Base-by-base conservation (phyloP, 169 alveolate species). In the Pseudocohnilembus persalinus region DNA sequence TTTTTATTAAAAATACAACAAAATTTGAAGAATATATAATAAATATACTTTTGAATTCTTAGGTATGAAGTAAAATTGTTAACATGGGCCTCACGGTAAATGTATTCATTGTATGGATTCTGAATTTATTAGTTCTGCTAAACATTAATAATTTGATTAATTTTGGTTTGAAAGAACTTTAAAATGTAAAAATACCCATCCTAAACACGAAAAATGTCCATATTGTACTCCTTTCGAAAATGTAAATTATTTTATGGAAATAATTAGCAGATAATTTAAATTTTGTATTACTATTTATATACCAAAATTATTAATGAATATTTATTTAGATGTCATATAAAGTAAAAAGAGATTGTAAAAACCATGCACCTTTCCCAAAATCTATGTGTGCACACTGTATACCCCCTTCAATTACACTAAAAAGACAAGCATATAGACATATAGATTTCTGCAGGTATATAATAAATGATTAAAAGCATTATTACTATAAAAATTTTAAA, bases 401-500 rank as follows among this genome's bases (percentile, higher is more conserved):
- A 68, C 99, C 99, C 0, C 96, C 98, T n/a, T 89, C 99, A 64
- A 97, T 97, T n/a, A 97, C 99, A 1, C 94, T 99, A 77, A 96
- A 96, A 80, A 98, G 99, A 90, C 99, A 98, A 92, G 88, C 93
- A 29, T 98, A 97, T 94, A 97, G 99, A 49, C 99, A 99, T 92
- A 99, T 98, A 4, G 99, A 99, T 93, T 99, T 97, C 20, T 49
- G 68, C 20, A 49, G 68, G 68, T 49, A 49, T n/a, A n/a, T n/a
- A n/a, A n/a, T n/a, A n/a, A n/a, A n/a, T n/a, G n/a, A n/a, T n/a
- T n/a, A n/a, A n/a, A n/a, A n/a, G n/a, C n/a, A n/a, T n/a, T n/a
- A n/a, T n/a, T n/a, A 49, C 20, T 11, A 11, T 49, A 20, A 11
- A 11, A 49, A 20, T 49, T 49, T 49, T 49, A 11, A 4, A 4